Conservation (phyloP, 2,329 filamentous ascomycete genomes). For the Diaporthe vexans region DNA sequence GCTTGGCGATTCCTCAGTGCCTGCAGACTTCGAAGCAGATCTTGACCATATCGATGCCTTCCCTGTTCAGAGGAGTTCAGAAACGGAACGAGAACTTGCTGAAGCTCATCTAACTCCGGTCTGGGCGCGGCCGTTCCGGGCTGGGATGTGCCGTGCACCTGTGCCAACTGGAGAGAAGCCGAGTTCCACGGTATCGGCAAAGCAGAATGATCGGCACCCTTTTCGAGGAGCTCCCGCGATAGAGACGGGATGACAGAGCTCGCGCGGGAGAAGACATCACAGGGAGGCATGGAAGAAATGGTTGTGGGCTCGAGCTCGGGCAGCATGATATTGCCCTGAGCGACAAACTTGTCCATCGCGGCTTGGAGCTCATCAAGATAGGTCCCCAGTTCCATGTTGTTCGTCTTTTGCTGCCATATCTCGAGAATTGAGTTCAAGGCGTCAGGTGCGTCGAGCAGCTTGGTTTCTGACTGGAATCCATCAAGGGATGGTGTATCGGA, state of each 20-base stretch:
- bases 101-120: neutral
- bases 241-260: neutral
- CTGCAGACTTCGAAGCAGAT: neutral
- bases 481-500: constrained; percentile 51
- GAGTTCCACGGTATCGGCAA: neutral
- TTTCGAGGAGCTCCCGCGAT: neutral
- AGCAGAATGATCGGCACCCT: neutral
- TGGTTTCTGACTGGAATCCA: constrained; percentile 44
- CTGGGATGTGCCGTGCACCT: neutral
- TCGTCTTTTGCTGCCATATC: constrained; percentile 63
- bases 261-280: neutral
- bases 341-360: constrained; percentile 49
- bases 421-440: constrained; percentile 57
- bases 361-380: constrained; percentile 60
- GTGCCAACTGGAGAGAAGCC: neutral
- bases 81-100: neutral
- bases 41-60: constrained; percentile 4
- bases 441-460: constrained; percentile 53
- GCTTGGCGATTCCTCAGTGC: neutral
- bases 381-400: constrained; percentile 60
- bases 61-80: neutral
- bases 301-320: neutral
- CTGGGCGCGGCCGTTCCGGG: no score
- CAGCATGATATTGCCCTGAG: neutral
- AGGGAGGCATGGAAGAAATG: accelerated